Conservation (phyloP, 768 basidiomycete species). For the Agrocybe pediades region DNA sequence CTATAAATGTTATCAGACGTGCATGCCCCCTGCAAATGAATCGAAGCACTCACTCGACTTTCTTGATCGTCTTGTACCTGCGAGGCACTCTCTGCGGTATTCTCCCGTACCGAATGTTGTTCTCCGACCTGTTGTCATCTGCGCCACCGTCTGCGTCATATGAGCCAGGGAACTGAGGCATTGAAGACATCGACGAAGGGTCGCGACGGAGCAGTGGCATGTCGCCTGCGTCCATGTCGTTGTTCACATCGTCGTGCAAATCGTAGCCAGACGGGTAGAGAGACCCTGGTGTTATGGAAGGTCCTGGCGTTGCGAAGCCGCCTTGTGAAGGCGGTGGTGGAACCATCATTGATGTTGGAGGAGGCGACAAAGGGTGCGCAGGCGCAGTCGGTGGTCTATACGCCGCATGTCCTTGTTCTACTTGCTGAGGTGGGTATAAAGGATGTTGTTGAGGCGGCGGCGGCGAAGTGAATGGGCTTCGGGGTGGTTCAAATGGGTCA, state of each 20-base stretch:
- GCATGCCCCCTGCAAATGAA: too few species aligned
- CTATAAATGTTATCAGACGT: too few species aligned
- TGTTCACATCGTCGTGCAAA: slow-evolving; percentile 43
- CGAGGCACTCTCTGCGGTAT: slow-evolving; percentile 91
- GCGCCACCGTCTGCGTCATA: slow-evolving; percentile 37
- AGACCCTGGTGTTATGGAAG: slow-evolving; percentile 4
- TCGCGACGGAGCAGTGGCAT: slow-evolving; percentile 66
- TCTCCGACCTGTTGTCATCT: slow-evolving; percentile 31
- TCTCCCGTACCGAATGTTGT: slow-evolving; percentile 82
- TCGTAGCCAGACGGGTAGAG: slow-evolving; percentile 33
- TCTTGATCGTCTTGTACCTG: slow-evolving; percentile 92
- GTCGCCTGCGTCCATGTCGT: slow-evolving; percentile 57
- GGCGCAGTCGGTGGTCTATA: slow-evolving; percentile 16
- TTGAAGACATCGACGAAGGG: slow-evolving; percentile 26
- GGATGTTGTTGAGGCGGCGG: slow-evolving; percentile 21
- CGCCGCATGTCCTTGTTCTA: slow-evolving; percentile 4
- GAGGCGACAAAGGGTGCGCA: slow-evolving; percentile 21
- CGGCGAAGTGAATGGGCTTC: slow-evolving; percentile 26
- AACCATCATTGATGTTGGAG: slow-evolving; percentile 8
- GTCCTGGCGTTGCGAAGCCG: background rate
- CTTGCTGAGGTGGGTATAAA: slow-evolving; percentile 17
- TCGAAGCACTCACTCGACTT: slow-evolving; percentile 74
- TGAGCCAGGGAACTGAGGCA: slow-evolving; percentile 41
- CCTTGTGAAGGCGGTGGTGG: slow-evolving; percentile 14
- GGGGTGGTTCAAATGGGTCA: slow-evolving; percentile 41